These are phyloP conservation scores for Rhizoctonia solani DNA, from an alignment of 1,284 basidiomycete species.

Conservation along the genomic window DNA sequence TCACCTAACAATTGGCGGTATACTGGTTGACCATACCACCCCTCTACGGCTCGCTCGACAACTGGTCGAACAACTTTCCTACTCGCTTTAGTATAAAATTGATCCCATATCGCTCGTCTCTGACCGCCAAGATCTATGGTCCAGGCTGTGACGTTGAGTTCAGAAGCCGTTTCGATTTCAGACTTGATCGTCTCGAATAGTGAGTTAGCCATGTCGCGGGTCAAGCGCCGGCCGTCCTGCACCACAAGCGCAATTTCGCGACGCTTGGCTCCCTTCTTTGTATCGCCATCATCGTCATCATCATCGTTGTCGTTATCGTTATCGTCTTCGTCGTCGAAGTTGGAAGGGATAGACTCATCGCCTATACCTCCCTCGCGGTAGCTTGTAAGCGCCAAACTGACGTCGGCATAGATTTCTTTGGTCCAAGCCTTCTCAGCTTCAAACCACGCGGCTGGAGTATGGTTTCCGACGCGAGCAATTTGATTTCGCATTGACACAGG, in stretches of 20 bases:
- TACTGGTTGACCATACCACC: constrained; percentile 21
- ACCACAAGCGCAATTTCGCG: constrained; percentile 26
- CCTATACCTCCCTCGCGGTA: constrained; percentile 47
- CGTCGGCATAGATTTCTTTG: constrained; percentile 22
- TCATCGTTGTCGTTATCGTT: no score
- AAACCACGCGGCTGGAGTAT: constrained; percentile 26
- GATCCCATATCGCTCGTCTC: constrained; percentile 21
- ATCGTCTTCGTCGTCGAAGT: no score
- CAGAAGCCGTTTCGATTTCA: background rate
- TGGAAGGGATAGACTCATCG: constrained; percentile 72
- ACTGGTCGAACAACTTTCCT: constrained; percentile 20
- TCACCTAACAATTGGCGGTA: background rate
- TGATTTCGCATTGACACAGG: constrained; percentile 23
- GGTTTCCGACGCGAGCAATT: constrained; percentile 16
- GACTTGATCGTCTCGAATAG: constrained; percentile 3
- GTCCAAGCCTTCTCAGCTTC: constrained; percentile 26
- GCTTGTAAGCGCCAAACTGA: constrained; percentile 21
- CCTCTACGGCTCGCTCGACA: constrained; percentile 23
- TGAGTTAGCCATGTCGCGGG: constrained; percentile 2
- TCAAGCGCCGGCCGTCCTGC: constrained; percentile 13
- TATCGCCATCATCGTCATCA: constrained; percentile 44
- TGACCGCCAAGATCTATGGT: constrained; percentile 17
- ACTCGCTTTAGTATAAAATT: constrained; percentile 16
- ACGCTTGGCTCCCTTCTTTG: constrained; percentile 6
- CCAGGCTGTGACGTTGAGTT: constrained; percentile 21